Base-by-base conservation (phyloP, 2,329 filamentous ascomycete genomes). In the Nothopassalora personata region DNA sequence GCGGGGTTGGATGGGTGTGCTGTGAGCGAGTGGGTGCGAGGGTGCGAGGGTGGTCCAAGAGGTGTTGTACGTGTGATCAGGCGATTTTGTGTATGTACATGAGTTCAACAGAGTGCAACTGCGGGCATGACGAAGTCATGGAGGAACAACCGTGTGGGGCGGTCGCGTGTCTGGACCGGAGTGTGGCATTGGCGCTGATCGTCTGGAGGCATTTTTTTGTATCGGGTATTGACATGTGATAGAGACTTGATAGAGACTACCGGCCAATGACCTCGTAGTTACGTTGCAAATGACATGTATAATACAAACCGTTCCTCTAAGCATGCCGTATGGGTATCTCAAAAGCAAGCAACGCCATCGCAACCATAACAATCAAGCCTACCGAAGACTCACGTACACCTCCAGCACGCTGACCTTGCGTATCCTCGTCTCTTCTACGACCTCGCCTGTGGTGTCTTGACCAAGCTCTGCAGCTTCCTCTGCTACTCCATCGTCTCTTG, bases 371-470 rank as follows among this genome's bases (percentile, higher is more conserved):
- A 8, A 7, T n/a, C 13, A 43, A 43, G 39, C n/a, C 39, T 43
- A 72, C 28, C 65, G 64, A 51, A 71, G 54, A 50, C 67, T 71
- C 49, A 74, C 65, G 33, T 67, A 65, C n/a, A 74, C 66, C 59
- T 73, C 71, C 36, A 74, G 50, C 56, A 72, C 61, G 56, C 71
- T 72, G 39, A 69, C 55, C 54, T 71, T 66, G 27, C 71, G 65
- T 30, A 79, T 72, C 62, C 77, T 70, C 56, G 75, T 76, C 66
- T 78, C 75, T 13, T 53, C 54, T 18, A 62, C 52, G 23, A 56
- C 57, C 19, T 50, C 60, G n/a, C 5, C 49, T 11, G 27, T 19
- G 30, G 8, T 19, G 6, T 33, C 10, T 11, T 18, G 10, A 19
- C n/a, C 23, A 43, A 7, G 11, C 28, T 51, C 6, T 51, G 10